Percentiles rank a stretch among this genome's conserved stretches.
These are phyloP conservation scores for Fusarium sp. DNA, from an alignment of 2,329 filamentous ascomycete genomes.

Conservation along the genomic window DNA sequence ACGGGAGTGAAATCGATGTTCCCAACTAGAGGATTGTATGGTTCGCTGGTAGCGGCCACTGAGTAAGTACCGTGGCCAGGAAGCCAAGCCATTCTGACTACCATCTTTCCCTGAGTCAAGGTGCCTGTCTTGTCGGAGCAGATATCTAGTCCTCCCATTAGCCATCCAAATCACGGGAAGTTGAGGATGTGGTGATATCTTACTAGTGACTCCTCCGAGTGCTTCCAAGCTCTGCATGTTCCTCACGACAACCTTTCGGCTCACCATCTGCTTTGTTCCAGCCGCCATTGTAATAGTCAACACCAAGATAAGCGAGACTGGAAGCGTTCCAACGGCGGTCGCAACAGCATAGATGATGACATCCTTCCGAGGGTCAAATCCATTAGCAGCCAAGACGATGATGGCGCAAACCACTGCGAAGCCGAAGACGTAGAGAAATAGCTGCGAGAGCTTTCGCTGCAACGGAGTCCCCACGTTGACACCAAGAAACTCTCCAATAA, in stretches of 20 bases:
- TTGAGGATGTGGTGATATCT: conserved; percentile 20
- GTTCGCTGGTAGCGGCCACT: conserved; percentile 47
- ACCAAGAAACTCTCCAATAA: conserved; percentile 59
- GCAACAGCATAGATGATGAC: conserved; percentile 58
- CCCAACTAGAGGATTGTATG: conserved; percentile 47
- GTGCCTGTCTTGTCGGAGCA: conserved; percentile 54
- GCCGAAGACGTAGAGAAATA: conserved; percentile 69
- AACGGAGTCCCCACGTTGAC: conserved; percentile 73
- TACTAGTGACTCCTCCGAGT: conserved; percentile 64
- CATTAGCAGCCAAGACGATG: conserved; percentile 38
- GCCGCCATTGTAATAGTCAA: conserved; percentile 70
- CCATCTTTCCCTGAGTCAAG: conserved; percentile 55
- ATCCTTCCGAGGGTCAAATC: conserved; percentile 52
- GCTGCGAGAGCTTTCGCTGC: conserved; percentile 75
- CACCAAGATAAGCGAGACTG: conserved; percentile 62
- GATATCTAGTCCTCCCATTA: conserved; percentile 42
- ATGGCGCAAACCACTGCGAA: conserved; percentile 43
- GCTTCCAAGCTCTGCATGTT: conserved; percentile 58
- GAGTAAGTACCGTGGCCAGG: conserved; percentile 50
- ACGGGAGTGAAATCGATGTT: conserved; percentile 28
- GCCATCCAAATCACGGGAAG: conserved; percentile 7
- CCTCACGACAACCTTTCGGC: conserved; percentile 63
- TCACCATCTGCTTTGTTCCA: conserved; percentile 64
- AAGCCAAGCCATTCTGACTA: conserved; percentile 52
- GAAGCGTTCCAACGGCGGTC: conserved; percentile 61